Base-by-base conservation (phyloP, 768 basidiomycete genomes). In the Serendipita sp. region DNA sequence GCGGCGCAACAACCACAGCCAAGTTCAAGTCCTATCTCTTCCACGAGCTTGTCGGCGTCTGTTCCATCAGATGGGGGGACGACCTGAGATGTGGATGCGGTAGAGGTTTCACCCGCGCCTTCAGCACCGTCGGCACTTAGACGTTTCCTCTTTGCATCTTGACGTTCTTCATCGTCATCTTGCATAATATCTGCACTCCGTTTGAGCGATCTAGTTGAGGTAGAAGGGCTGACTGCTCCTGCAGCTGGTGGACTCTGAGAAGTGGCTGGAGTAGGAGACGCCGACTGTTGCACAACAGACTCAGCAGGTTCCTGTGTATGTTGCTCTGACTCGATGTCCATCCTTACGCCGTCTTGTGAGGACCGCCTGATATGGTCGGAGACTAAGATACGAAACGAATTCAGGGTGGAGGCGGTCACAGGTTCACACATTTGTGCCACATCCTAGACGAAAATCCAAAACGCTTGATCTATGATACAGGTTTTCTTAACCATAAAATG, bases 1-100 rank as follows among this genome's bases (percentile, higher is more conserved):
- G 83, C 89, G 16, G 88, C 81, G 73, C 90, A 92, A 72, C 90
- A 92, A 24, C 88, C 90, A 69, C 90, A 92, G 68, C 89, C 85
- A 45, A 92, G 79, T 71, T 91, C 89, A 70, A 86, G 79, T 32
- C 79, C 81, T 64, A 90, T 74, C 68, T 86, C 81, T 46, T 86
- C 83, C 28, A 79, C 79, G 65, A 89, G 77, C 30, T 8, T 35
- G 28, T 32, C 18, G 53, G 71, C 68, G 13, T 35, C 24, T 15
- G 58, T 44, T 10, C 38, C 54, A 35, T 44, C 65, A 41, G 53
- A 18, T 15, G 38, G 28, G 3, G 32, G 35, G 16, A 4, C 56
- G 10, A 30, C n/a, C 10, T n/a, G 28, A 34, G 56, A 60, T 3
- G 56, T 60, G 37, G 56, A 60, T n/a, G 56, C 56, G 16, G 16